Evolutionary conservation across 805 yeast species (phyloP).

Genomic region (Phaffomyces antillensis): DNA sequence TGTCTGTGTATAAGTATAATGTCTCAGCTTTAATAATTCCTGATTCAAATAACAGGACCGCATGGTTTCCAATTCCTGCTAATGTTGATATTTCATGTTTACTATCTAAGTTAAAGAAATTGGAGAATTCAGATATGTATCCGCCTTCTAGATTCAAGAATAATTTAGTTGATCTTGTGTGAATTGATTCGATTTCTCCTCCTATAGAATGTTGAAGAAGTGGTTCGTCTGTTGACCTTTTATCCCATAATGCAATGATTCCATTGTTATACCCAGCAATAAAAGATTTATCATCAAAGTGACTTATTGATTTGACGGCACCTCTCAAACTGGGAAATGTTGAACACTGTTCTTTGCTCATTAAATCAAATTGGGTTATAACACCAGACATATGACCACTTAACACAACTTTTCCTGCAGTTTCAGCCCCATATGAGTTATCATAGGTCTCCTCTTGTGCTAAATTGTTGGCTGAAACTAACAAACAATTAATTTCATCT

Average conservation of each 20-base stretch:
- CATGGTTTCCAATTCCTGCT: neutral
- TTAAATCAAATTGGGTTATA: constrained; percentile 34
- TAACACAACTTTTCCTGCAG: constrained; percentile 33
- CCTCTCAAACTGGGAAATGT: constrained; percentile 24
- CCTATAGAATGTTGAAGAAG: constrained; percentile 1
- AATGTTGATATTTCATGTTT: neutral
- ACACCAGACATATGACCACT: constrained; percentile 37
- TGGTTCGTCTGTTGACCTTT: constrained; percentile 16
- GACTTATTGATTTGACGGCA: neutral
- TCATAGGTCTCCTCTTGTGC: neutral
- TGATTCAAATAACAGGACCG: neutral
- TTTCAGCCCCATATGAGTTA: constrained; percentile 38
- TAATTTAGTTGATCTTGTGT: neutral
- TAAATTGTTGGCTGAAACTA: neutral
- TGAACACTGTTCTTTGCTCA: constrained; percentile 16
- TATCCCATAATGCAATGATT: constrained; percentile 35
- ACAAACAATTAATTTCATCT: constrained; percentile 30
- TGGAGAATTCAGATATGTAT: neutral
- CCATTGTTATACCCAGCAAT: constrained; percentile 32
- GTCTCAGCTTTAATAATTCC: neutral
- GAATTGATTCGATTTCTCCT: constrained; percentile 10
- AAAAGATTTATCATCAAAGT: neutral
- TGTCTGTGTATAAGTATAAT: too few relatives aligned
- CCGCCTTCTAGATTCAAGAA: neutral
- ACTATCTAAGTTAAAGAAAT: neutral